Base-by-base conservation (phyloP, 208 protist genomes). In the Lotmaria passim region DNA sequence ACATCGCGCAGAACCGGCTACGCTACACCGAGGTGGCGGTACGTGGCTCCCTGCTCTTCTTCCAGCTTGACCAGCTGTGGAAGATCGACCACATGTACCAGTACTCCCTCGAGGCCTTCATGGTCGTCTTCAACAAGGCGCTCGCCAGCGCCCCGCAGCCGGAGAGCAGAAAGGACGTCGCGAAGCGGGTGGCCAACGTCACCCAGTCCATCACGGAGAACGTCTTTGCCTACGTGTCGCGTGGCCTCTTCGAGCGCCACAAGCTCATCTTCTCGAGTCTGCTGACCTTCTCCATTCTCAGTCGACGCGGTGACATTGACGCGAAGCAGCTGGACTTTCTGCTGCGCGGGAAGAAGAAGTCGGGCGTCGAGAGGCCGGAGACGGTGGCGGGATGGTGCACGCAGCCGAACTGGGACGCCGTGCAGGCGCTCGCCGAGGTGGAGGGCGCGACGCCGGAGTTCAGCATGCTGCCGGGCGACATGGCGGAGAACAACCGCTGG, bases 21-120 rank as follows among this genome's bases (percentile, higher is more conserved):
- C 75, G 84, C 34, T 99, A 99, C 81, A 96, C 97, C 47, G 84
- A 94, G 53, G 98, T 99, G 34, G 98, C 98, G 17, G 87, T 93
- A 26, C 89, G 98, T 56, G 97, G 97, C 33, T 87, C 98, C 10
- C 85, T 99, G 30, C 86, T 99, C 23, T 99, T 99, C 90, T 99
- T 99, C 82, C 89, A 99, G 72, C 94, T 98, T 68, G 91, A 98
- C 72, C 94, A 98, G 75, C 88, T 99, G 14, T 92, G 88, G 83
- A 95, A 97, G 66, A 98, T 99, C 75, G 95, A 99, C 74, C 95
- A 98, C 82, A 99, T 99, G 96, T 99, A 99, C 71, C 95, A 99
- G 75, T 99, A 98, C 82, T 99, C 98, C 15, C 86, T 99, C 15
- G 94, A 96, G 64, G 96, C 98, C 11, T 99, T 99, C 89, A 97